A percentile compares a stretch with the other conserved stretches of the same genome.
phyloP scores from a whole-genome alignment of 2,329 filamentous ascomycete species.

The Penicillium hesseltinei region DNA sequence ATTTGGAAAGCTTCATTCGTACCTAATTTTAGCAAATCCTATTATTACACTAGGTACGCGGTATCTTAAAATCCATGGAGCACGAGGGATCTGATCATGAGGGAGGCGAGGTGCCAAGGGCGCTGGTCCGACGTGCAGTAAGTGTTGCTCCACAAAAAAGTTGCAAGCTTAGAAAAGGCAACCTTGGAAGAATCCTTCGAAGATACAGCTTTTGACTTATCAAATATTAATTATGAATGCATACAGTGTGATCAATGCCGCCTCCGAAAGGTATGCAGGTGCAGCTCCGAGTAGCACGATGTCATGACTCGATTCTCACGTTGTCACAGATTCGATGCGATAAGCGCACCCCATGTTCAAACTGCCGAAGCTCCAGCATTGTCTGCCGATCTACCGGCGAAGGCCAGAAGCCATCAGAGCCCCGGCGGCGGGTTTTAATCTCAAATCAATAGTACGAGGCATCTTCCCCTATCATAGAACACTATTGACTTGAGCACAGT shows the following conservation, averaged over 20 bases:
- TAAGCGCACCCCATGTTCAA: slow-evolving; percentile 43
- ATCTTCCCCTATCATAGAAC: neutral
- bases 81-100: slow-evolving; percentile 31
- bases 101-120: slow-evolving; percentile 18
- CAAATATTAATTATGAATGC: neutral
- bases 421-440: slow-evolving; percentile 41
- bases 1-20: neutral
- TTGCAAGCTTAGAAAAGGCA: neutral
- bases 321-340: slow-evolving; percentile 41
- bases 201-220: neutral
- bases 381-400: slow-evolving; percentile 40
- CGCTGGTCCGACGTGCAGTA: slow-evolving; percentile 31
- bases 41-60: neutral
- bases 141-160: slow-evolving; percentile 17
- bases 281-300: neutral
- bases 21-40: neutral
- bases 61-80: slow-evolving; percentile 24
- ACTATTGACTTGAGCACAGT: slow-evolving; percentile 28
- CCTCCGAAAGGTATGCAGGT: slow-evolving; percentile 29
- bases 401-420: slow-evolving; percentile 36
- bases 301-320: neutral
- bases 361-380: slow-evolving; percentile 39
- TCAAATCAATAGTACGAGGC: slow-evolving; percentile 42
- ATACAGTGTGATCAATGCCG: slow-evolving; percentile 38
- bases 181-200: neutral